Evolutionary conservation across 768 basidiomycete genomes (phyloP), one percentile per base, ranked within the genome.

Genomic region (Boletus sp.): DNA sequence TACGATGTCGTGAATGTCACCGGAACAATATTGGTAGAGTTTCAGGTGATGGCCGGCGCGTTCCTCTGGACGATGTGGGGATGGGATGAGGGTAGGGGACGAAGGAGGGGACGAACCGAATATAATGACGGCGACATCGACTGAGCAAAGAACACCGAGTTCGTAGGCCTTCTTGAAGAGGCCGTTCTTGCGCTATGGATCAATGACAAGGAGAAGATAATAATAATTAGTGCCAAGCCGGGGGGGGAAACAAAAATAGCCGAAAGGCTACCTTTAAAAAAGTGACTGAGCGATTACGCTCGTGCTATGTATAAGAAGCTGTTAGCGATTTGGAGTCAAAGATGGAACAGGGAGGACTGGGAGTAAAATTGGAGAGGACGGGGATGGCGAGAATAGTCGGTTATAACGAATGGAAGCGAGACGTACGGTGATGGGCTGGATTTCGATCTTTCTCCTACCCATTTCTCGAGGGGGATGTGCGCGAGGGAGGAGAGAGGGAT

Each of bases 141-240:
- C 90, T 14, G 88, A 90, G 69, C 90, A 93, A 39, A 92, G 81
- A 4, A 92, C 90, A n/a, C 89, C 90, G 57, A 93, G 86, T 72
- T 92, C 90, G 66, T 91, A 91, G 0, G 90, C 90, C 66, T 92
- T 92, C 72, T 92, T 91, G 84, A 93, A 92, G 58, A 93, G 83
- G 5, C 90, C 90, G 55, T 90, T 90, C 77, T 92, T 91, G 63
- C 90, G 83, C 90, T 92, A 74, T 45, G 42, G 61, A 56, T 63
- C 43, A 50, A 55, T 60, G 62, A 45, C 48, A 34, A 49, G 50
- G 48, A 59, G 51, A 57, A 50, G 47, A 61, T 53, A 61, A 64
- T 59, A 65, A 72, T 68, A 72, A 77, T n/a, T n/a, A n/a, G 62
- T 65, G 73, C 73, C 70, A 74, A 72, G 72, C 61, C 63, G 37